Evolutionary conservation across 106 monocot species (phyloP), one percentile per base, ranked within the genome.

Genomic region (Allium sativum): DNA sequence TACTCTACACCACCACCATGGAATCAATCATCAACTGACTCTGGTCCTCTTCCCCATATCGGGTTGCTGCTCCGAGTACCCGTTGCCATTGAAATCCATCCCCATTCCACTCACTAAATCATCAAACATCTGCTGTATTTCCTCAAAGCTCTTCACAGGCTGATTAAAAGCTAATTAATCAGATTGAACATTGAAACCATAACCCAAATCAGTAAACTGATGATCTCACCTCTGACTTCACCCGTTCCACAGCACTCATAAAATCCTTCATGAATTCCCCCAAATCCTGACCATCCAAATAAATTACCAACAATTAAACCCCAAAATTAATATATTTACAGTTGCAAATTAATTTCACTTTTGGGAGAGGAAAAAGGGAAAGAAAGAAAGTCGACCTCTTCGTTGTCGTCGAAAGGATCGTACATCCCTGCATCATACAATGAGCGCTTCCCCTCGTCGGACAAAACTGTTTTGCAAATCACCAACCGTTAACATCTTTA

Each of bases 341-440:
- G 31, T 31, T 14, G 10, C 31, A 74, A 55, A 44, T 62, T 43
- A 41, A 53, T 40, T 46, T 43, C 1, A 6, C 60, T 7, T 16
- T 22, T 31, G 47, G 40, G 62, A 44, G 7, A 54, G 12, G 41
- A 60, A 13, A 21, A 48, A 14, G 2, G 14, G 18, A 31, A 31
- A 31, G 1, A 31, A 31, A 31, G 1, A 31, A 31, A 3, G 31
- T 18, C 4, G 13, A 84, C 78, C 65, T 85, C 82, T 51, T 86
- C 89, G 56, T 81, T 77, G 40, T 82, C 93, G 5, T 94, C 93
- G 40, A 81, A 55, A 22, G 86, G 89, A 57, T 94, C 86, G 66
- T 74, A 94, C 31, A 86, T 10, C n/a, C 89, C 93, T 2, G 79
- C 77, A 62, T 94, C 93, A 81, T 89, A 94, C 80, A 94, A 78